A percentile compares a stretch with the other conserved stretches of the same genome.
These are phyloP conservation scores for Senna siamea DNA, from an alignment of 306 rosid genomes.

Conservation along the genomic window DNA sequence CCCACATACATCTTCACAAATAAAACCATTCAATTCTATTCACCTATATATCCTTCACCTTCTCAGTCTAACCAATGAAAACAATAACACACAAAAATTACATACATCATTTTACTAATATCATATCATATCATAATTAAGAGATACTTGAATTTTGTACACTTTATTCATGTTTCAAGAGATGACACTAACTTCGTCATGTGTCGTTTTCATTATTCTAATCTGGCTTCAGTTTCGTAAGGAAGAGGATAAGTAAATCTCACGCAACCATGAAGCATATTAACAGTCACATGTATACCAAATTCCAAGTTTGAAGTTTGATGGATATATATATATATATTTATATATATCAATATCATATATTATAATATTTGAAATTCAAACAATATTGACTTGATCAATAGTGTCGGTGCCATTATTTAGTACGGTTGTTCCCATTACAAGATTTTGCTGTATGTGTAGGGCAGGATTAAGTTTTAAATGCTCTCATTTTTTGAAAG, in stretches of 20 bases:
- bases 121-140: no score
- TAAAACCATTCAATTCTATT: no score
- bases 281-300: neutral
- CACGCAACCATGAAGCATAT: neutral
- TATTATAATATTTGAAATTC: neutral
- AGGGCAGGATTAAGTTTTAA: slow-evolving; percentile 15
- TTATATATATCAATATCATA: no score
- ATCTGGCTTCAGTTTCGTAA: neutral
- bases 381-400: neutral
- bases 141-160: no score
- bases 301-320: neutral
- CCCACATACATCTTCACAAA: no score
- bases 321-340: no score
- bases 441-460: slow-evolving; percentile 12
- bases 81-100: no score
- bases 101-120: no score
- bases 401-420: slow-evolving; percentile 5
- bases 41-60: no score
- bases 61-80: no score
- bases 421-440: neutral
- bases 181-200: no score
- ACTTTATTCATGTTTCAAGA: no score
- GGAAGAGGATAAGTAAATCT: slow-evolving; percentile 1
- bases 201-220: neutral
- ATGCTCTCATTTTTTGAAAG: neutral